Evolutionary conservation across 768 basidiomycete species (phyloP).

Genomic region (Mycena galopus): DNA sequence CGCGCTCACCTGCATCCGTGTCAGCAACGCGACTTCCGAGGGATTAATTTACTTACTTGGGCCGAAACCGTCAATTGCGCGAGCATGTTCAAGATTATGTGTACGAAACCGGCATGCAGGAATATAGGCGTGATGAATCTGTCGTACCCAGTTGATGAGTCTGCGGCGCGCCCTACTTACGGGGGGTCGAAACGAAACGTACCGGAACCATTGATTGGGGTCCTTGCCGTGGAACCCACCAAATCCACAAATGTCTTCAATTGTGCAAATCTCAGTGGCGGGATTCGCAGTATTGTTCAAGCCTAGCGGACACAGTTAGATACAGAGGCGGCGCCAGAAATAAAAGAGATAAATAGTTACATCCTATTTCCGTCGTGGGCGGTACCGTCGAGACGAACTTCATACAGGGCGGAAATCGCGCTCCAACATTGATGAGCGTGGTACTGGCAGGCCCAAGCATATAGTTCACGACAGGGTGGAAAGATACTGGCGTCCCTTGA

Average conservation of each 20-base stretch:
- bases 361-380: conserved; percentile 67
- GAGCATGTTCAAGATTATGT: conserved; percentile 90
- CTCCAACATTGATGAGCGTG: conserved; percentile 88
- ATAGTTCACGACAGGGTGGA: conserved; percentile 89
- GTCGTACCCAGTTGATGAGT: conserved; percentile 21
- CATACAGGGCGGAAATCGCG: conserved; percentile 96
- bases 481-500: conserved; percentile 88
- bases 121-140: conserved; percentile 93
- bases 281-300: conserved; percentile 90
- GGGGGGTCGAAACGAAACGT: conserved; percentile 18
- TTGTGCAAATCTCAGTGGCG: conserved; percentile 72
- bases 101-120: conserved; percentile 96
- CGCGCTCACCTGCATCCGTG: conserved; percentile 77
- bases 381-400: conserved; percentile 73
- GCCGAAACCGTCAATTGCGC: conserved; percentile 87
- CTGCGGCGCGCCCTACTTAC: neutral
- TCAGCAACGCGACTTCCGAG: neutral
- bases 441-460: conserved; percentile 93
- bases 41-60: no score
- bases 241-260: conserved; percentile 91
- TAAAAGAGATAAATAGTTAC: conserved; percentile 64
- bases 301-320: conserved; percentile 55
- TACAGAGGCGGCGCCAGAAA: neutral
- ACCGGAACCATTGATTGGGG: conserved; percentile 67
- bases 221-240: conserved; percentile 67